A percentile compares a stretch with the other conserved stretches of the same genome.
phyloP scores from a whole-genome alignment of 1,139 yeast genomes.

The Pichia inconspicua region DNA sequence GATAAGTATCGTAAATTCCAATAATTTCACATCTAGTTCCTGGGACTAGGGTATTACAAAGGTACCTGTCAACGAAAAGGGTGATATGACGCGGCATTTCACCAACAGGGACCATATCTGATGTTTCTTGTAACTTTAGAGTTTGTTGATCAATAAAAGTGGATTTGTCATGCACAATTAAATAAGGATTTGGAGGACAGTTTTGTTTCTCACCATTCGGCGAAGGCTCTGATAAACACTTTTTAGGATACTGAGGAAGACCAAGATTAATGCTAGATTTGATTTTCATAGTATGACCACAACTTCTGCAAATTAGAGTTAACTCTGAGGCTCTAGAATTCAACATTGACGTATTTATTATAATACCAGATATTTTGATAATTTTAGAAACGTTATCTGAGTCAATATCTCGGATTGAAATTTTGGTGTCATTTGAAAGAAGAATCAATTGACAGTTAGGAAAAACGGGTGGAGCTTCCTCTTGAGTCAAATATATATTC shows the following conservation, averaged over 20 bases:
- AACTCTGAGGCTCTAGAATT: slow-evolving; percentile 81
- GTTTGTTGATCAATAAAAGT: slow-evolving; percentile 90
- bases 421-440: slow-evolving; percentile 62
- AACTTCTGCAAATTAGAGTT: slow-evolving; percentile 79
- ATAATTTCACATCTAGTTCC: slow-evolving; percentile 89
- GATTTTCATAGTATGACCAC: slow-evolving; percentile 71
- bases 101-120: slow-evolving; percentile 98
- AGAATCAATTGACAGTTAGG: slow-evolving; percentile 82
- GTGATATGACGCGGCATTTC: slow-evolving; percentile 96
- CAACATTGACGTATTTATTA: slow-evolving; percentile 85
- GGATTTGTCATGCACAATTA: slow-evolving; percentile 89
- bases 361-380: slow-evolving; percentile 86
- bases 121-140: slow-evolving; percentile 87
- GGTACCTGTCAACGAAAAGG: slow-evolving; percentile 80
- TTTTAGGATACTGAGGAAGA: slow-evolving; percentile 66
- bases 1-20: slow-evolving; percentile 89
- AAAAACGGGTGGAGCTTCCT: slow-evolving; percentile 49
- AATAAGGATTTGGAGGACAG: slow-evolving; percentile 89
- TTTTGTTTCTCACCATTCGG: slow-evolving; percentile 53
- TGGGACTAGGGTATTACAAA: slow-evolving; percentile 87
- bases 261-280: slow-evolving; percentile 72
- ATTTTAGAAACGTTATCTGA: slow-evolving; percentile 85
- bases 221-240: slow-evolving; percentile 48
- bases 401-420: slow-evolving; percentile 74
- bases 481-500: slow-evolving; percentile 55